Evolutionary conservation across 805 yeast species (phyloP).

Genomic region (Lachancea thermotolerans): DNA sequence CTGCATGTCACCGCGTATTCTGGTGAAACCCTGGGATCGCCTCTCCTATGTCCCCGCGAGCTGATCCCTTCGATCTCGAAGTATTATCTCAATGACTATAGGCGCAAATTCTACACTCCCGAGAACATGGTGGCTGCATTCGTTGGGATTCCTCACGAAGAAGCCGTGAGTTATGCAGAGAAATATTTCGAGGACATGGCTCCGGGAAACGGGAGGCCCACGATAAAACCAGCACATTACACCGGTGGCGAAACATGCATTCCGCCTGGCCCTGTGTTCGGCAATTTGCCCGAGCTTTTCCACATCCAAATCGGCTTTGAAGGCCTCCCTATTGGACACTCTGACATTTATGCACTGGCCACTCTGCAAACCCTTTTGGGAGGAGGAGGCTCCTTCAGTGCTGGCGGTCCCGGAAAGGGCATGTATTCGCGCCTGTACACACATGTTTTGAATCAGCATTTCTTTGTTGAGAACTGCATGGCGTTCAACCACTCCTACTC

Average conservation of each 20-base stretch:
- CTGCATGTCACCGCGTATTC: slow-evolving; percentile 76
- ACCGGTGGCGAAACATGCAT: slow-evolving; percentile 54
- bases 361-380: slow-evolving; percentile 85
- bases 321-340: slow-evolving; percentile 74
- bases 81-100: slow-evolving; percentile 50
- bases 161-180: slow-evolving; percentile 58
- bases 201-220: slow-evolving; percentile 21
- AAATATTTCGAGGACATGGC: slow-evolving; percentile 60
- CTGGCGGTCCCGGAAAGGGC: slow-evolving; percentile 99
- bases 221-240: slow-evolving; percentile 38
- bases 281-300: slow-evolving; percentile 69
- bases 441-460: slow-evolving; percentile 82
- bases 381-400: slow-evolving; percentile 95
- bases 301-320: slow-evolving; percentile 86
- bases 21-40: slow-evolving; percentile 73
- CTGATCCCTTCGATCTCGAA: slow-evolving; percentile 49
- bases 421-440: slow-evolving; percentile 94
- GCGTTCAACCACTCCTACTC: slow-evolving; percentile 86
- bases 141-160: slow-evolving; percentile 71
- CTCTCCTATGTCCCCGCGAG: slow-evolving; percentile 74
- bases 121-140: slow-evolving; percentile 78
- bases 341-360: slow-evolving; percentile 87
- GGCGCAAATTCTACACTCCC: slow-evolving; percentile 65
- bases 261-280: slow-evolving; percentile 49
- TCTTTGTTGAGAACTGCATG: slow-evolving; percentile 81